A percentile compares a stretch with the other conserved stretches of the same genome.
These are phyloP conservation scores for Raffaelea ambrosiae DNA, from an alignment of 2,329 filamentous ascomycete species.

Conservation along the genomic window DNA sequence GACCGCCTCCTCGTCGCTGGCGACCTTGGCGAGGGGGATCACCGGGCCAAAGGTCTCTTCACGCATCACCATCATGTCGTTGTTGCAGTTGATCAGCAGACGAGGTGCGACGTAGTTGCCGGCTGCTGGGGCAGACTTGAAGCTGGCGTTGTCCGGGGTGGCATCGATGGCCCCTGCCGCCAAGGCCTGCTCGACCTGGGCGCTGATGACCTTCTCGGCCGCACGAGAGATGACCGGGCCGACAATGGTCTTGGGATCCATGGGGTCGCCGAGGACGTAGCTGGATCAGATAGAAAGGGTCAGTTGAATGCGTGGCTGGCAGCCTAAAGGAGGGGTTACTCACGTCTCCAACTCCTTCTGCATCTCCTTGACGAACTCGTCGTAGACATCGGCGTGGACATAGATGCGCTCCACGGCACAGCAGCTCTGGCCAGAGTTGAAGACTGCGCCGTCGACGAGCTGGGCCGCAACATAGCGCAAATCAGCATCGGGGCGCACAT, in stretches of 20 bases:
- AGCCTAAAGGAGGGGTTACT: too few species aligned
- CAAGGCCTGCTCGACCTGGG: constrained; percentile 75
- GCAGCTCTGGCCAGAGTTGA: constrained; percentile 96
- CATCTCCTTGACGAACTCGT: constrained; percentile 69
- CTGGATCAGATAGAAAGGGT: constrained; percentile 46
- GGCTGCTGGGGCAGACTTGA: constrained; percentile 60
- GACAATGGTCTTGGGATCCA: constrained; percentile 68
- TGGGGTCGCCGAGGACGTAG: constrained; percentile 85
- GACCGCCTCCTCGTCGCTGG: constrained; percentile 73
- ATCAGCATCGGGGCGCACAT: constrained; percentile 79
- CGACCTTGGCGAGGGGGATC: constrained; percentile 83
- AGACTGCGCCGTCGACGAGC: constrained; percentile 91
- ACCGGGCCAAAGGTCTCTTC: constrained; percentile 94
- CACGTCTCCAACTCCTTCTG: constrained; percentile 44
- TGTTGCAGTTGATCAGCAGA: constrained; percentile 68
- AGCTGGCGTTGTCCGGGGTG: constrained; percentile 75
- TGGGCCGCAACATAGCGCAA: constrained; percentile 85
- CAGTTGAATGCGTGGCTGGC: too few species aligned
- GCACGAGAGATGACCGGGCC: constrained; percentile 82
- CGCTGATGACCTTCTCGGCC: constrained; percentile 65
- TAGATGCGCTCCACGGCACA: constrained; percentile 90
- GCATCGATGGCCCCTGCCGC: constrained; percentile 74
- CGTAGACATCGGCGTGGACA: constrained; percentile 76
- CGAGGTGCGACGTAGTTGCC: constrained; percentile 88
- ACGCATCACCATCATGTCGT: constrained; percentile 80